Evolutionary conservation across 371 early-diverging fungal genomes (phyloP).

Genomic region (Caulochytrium protostelioides): DNA sequence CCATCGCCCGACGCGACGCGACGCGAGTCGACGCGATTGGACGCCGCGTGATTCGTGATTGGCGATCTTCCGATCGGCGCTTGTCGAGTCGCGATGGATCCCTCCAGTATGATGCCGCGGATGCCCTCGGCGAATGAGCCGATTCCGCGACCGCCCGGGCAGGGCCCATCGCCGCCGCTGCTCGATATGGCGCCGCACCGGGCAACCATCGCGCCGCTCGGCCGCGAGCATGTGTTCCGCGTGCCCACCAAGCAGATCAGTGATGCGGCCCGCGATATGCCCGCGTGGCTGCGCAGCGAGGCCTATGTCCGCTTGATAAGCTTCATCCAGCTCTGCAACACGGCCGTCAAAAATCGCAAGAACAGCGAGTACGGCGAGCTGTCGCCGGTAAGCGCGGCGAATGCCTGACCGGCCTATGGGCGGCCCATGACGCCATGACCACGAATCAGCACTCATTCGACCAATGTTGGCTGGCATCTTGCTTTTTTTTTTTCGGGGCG

Average conservation of each 20-base stretch:
- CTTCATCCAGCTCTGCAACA: constrained; percentile 48
- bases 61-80: too few species aligned
- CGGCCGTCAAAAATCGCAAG: constrained; percentile 31
- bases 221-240: constrained; percentile 1
- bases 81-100: too few species aligned
- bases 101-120: too few species aligned
- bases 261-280: constrained; percentile 29
- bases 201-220: too few species aligned
- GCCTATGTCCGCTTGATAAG: constrained; percentile 45
- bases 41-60: too few species aligned
- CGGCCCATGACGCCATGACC: constrained; percentile 3
- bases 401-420: neutral
- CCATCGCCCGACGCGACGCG: too few species aligned
- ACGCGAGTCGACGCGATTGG: too few species aligned
- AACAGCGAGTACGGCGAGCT: constrained; percentile 4
- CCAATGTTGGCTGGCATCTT: neutral
- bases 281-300: constrained; percentile 29
- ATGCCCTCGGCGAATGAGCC: too few species aligned
- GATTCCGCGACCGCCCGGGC: constrained; percentile 1
- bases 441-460: constrained; percentile 4
- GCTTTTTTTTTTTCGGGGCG: neutral
- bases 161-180: too few species aligned
- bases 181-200: too few species aligned
- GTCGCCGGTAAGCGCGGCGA: neutral
- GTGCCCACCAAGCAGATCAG: constrained; percentile 33